Evolutionary conservation across 192 early-diverging fungal species (phyloP).

Genomic region (Coemansia sp.): DNA sequence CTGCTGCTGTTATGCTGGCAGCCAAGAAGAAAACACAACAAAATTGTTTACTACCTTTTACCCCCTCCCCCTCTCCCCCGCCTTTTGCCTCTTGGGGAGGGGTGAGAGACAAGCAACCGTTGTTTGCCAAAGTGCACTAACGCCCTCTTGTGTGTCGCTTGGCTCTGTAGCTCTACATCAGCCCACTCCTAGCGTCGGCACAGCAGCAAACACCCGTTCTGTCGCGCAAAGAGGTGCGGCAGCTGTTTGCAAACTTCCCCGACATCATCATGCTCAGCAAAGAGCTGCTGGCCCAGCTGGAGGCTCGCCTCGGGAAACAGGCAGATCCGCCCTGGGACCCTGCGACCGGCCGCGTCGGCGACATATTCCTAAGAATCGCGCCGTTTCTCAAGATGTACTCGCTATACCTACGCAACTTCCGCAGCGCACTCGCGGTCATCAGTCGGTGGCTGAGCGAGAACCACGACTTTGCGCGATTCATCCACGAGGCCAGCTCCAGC

Average conservation of each 20-base stretch:
- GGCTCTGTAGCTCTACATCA: slow-evolving; percentile 44
- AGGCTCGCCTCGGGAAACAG: slow-evolving; percentile 52
- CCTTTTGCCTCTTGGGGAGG: slow-evolving; percentile 5
- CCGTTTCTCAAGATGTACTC: slow-evolving; percentile 59
- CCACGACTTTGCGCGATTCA: slow-evolving; percentile 37
- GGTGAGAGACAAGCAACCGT: background rate
- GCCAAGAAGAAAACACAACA: background rate
- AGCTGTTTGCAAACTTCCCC: slow-evolving; percentile 68
- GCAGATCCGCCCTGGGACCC: slow-evolving; percentile 46
- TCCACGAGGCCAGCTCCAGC: slow-evolving; percentile 38
- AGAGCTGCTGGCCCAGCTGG: slow-evolving; percentile 59
- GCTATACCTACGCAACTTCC: slow-evolving; percentile 58
- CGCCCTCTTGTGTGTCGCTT: background rate
- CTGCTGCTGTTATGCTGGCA: background rate
- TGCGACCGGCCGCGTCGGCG: slow-evolving; percentile 41
- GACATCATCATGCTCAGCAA: slow-evolving; percentile 63
- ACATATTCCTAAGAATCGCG: slow-evolving; percentile 51
- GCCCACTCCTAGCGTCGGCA: slow-evolving; percentile 46
- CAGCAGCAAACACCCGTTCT: slow-evolving; percentile 43
- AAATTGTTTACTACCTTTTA: slow-evolving; percentile 16
- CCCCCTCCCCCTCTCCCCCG: slow-evolving; percentile 2
- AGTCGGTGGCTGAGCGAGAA: slow-evolving; percentile 37
- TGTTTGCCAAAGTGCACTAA: no score
- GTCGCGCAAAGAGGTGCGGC: slow-evolving; percentile 58
- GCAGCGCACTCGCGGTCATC: slow-evolving; percentile 48